Base-by-base conservation (phyloP, 2,329 filamentous ascomycete species). In the Pseudogymnoascus sp. region DNA sequence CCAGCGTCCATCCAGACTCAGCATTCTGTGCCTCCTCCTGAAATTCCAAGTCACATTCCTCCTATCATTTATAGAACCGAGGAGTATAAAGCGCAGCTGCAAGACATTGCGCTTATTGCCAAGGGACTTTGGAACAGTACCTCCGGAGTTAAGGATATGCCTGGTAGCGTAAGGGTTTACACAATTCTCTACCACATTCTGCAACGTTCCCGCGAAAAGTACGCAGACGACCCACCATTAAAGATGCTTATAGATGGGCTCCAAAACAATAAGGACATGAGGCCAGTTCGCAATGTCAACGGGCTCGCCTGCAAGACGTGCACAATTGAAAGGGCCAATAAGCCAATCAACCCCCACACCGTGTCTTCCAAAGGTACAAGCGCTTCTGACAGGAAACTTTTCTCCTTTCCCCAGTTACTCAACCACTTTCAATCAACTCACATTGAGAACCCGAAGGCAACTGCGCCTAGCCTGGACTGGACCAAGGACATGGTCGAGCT, bases 111-210 rank as follows among this genome's bases (percentile, higher is more conserved):
- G 8, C 78, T 75, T 45, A 80, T 81, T 70, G 82, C 85, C 4
- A 80, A 83, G 65, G 82, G 85, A 23, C 75, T 88, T 37, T 93
- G 89, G 88, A 82, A 83, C 66, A 76, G 78, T 21, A 81, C 87
- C 2, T 80, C 80, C 6, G 79, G 80, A 2, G 78, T 90, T 67
- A 84, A 84, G 68, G 82, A 86, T 61, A 75, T 91, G 14, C 81
- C 86, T 13, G 81, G 83, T 41, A 83, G 82, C 65, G 79, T 90
- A 57, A 85, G 85, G 68, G 79, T 90, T 14, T 83, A 83, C 65
- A 81, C 85, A 57, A 78, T 90, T 8, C 80, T 93, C 45, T 80
- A 88, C 71, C 85, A 89, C 71, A 76, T 86, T 62, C 79, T 83
- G 64, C 80, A 80, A 63, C 79, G 79, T 37, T 90, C 87, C 70